Percentiles rank a stretch among this genome's conserved stretches.
phyloP scores from a whole-genome alignment of 163 green algal genomes.

The Volvox carteri region DNA sequence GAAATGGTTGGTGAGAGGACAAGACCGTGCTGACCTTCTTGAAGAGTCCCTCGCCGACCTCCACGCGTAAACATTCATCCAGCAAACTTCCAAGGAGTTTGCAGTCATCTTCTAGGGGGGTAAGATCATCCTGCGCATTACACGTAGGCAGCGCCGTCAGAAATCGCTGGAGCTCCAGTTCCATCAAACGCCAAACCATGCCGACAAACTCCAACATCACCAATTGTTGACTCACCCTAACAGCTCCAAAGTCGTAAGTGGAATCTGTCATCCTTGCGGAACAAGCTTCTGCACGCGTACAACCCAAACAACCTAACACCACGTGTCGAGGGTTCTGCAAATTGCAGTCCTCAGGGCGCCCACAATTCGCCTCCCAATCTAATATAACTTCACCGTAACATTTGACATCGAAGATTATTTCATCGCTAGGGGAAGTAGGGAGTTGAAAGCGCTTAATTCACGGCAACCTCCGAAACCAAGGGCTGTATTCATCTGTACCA shows the following conservation, averaged over 20 bases:
- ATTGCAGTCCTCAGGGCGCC: neutral
- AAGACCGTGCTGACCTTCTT: slow-evolving; percentile 68
- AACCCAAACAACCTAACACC: slow-evolving; percentile 20
- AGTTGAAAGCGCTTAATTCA: neutral
- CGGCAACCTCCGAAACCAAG: slow-evolving; percentile 6
- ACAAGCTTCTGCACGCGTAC: neutral
- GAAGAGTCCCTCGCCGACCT: slow-evolving; percentile 88
- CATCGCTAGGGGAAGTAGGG: neutral
- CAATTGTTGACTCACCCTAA: neutral
- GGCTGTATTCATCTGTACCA: neutral
- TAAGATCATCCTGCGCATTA: slow-evolving; percentile 72
- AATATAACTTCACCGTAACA: neutral
- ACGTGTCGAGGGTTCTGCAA: neutral
- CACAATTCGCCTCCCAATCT: neutral
- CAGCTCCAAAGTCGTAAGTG: slow-evolving; percentile 60
- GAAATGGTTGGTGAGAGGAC: neutral
- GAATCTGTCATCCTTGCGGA: slow-evolving; percentile 52
- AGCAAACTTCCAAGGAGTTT: slow-evolving; percentile 87
- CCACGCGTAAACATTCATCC: slow-evolving; percentile 87
- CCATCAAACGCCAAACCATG: neutral
- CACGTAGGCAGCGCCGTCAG: neutral
- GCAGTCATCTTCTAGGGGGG: slow-evolving; percentile 90
- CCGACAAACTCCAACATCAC: neutral
- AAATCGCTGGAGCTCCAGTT: neutral
- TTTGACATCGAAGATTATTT: neutral